Evolutionary conservation across 257 asterid genomes (phyloP).

Genomic region (Datura wrightii): DNA sequence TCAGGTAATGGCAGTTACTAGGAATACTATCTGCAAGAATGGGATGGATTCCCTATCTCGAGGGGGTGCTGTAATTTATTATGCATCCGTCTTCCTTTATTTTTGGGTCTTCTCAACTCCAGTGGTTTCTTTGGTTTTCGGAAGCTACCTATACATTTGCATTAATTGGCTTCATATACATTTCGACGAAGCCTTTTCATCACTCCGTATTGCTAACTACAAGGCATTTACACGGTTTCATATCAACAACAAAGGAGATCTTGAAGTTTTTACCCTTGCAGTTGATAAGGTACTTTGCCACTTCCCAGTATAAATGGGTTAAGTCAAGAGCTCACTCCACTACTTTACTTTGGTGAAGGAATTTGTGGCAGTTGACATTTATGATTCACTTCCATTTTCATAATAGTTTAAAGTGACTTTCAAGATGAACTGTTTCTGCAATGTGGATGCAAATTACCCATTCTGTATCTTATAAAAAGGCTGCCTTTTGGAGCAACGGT

Average conservation of each 20-base stretch:
- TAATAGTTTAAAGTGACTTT: no score
- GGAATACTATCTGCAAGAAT: constrained; percentile 82
- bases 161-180: constrained; percentile 97
- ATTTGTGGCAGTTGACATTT: no score
- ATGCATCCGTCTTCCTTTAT: constrained; percentile 94
- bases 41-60: constrained; percentile 86
- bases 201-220: constrained; percentile 95
- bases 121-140: constrained; percentile 85
- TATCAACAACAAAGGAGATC: constrained; percentile 71
- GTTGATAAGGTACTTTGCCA: constrained; percentile 76
- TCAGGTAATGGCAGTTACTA: constrained; percentile 95
- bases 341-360: no score
- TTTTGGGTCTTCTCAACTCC: constrained; percentile 99
- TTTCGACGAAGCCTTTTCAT: constrained; percentile 98
- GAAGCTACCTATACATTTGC: constrained; percentile 95
- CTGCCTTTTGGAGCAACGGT: no score
- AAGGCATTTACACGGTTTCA: constrained; percentile 96
- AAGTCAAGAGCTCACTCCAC: not conserved
- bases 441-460: no score
- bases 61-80: constrained; percentile 80
- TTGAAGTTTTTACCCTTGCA: constrained; percentile 95
- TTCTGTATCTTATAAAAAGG: no score
- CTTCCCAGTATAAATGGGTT: not conserved
- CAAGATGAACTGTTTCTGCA: no score
- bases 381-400: no score